These are phyloP conservation scores for Phaffia australis DNA, from an alignment of 768 basidiomycete genomes.

Conservation along the genomic window DNA sequence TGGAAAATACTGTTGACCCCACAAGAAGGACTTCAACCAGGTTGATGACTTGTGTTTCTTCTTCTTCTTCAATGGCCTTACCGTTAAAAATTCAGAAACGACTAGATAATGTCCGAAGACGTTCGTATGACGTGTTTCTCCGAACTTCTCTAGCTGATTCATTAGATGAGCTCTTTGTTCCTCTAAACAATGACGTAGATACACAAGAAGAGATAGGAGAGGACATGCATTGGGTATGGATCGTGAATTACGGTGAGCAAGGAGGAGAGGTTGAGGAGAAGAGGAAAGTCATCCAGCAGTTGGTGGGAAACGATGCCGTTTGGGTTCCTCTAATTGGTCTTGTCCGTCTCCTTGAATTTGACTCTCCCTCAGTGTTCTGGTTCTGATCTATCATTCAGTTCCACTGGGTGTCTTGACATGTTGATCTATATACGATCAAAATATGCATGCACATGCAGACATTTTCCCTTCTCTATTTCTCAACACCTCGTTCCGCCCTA, in stretches of 20 bases:
- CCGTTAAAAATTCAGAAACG: too few relatives aligned
- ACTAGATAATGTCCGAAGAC: too few relatives aligned
- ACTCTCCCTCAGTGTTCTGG: background rate
- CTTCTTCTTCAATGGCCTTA: too few relatives aligned
- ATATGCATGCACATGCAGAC: background rate
- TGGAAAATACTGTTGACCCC: too few relatives aligned
- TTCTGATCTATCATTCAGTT: background rate
- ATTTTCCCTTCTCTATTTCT: slow-evolving; percentile 18
- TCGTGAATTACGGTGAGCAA: slow-evolving; percentile 22
- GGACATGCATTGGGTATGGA: slow-evolving; percentile 15
- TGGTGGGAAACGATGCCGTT: background rate
- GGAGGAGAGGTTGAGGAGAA: slow-evolving; percentile 11
- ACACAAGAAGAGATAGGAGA: background rate
- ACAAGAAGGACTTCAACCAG: too few relatives aligned
- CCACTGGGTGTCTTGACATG: background rate
- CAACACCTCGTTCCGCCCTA: background rate
- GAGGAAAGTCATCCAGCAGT: background rate
- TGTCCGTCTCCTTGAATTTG: background rate
- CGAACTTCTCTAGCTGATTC: background rate
- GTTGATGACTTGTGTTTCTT: too few relatives aligned
- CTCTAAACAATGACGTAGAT: background rate
- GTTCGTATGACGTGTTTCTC: slow-evolving; percentile 18
- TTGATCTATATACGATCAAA: too few relatives aligned
- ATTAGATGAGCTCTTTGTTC: slow-evolving; percentile 20
- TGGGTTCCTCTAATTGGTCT: slow-evolving; percentile 21